phyloP scores from a whole-genome alignment of 345 rosid species.

The Gossypium rotundifolium region DNA sequence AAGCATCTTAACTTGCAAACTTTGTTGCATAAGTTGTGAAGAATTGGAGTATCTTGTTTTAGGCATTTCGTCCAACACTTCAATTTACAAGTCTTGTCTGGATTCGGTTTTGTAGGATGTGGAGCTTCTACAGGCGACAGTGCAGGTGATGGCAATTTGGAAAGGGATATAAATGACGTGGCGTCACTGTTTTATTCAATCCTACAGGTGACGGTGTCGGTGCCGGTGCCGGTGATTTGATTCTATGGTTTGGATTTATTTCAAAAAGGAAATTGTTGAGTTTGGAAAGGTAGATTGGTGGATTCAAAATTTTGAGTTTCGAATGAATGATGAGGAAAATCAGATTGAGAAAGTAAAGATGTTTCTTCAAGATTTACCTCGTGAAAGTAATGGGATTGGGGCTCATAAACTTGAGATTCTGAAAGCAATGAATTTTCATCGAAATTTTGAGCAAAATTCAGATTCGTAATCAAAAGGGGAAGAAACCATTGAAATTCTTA shows the following conservation, averaged over 20 bases:
- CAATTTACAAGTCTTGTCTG: neutral
- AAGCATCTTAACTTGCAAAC: neutral
- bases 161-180: no score
- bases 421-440: neutral
- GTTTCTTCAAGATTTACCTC: neutral
- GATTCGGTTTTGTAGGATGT: neutral
- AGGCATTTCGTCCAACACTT: neutral
- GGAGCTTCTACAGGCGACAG: neutral
- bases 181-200: no score
- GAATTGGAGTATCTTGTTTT: neutral
- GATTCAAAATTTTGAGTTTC: neutral
- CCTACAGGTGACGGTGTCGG: no score
- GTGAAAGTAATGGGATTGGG: neutral
- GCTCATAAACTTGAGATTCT: neutral
- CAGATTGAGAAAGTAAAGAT: neutral
- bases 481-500: no score
- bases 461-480: no score
- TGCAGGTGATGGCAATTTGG: neutral
- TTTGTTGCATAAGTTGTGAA: conserved; percentile 1
- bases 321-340: neutral
- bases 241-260: neutral
- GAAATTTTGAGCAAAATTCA: neutral
- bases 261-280: neutral
- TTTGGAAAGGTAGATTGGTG: neutral
- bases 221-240: neutral